These are phyloP conservation scores for Chlorella sp. DNA, from an alignment of 139 green algal genomes.

Conservation along the genomic window DNA sequence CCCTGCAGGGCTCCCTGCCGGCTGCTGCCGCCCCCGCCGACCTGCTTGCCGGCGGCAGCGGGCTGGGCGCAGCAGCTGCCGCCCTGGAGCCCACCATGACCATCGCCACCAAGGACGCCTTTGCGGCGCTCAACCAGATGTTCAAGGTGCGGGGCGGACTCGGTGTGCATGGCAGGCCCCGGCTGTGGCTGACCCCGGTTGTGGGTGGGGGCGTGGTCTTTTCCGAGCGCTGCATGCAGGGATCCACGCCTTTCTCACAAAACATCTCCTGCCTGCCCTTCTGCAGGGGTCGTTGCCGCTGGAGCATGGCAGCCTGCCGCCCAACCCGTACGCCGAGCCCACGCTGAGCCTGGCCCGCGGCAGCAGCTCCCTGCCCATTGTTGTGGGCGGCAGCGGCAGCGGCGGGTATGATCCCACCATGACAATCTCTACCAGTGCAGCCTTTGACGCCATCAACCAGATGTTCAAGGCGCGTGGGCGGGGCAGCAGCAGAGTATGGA, in stretches of 20 bases:
- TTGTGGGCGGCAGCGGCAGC: no score
- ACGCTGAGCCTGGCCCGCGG: not conserved
- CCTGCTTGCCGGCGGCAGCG: not conserved
- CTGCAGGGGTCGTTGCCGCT: slow-evolving; percentile 28
- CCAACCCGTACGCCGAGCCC: slow-evolving; percentile 25
- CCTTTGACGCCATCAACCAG: slow-evolving; percentile 69
- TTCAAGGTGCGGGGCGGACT: slow-evolving; percentile 45
- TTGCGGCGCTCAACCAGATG: slow-evolving; percentile 68
- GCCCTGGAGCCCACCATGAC: slow-evolving; percentile 53
- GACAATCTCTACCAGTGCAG: slow-evolving; percentile 67
- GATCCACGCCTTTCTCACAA: no score
- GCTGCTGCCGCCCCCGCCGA: not conserved
- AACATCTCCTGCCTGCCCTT: not conserved
- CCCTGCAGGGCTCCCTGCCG: slow-evolving; percentile 2
- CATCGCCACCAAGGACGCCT: slow-evolving; percentile 64
- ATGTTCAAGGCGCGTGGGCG: slow-evolving; percentile 62
- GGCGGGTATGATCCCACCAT: slow-evolving; percentile 40
- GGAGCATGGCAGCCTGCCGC: slow-evolving; percentile 22
- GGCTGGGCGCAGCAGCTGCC: not conserved
- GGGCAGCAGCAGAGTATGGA: no score
- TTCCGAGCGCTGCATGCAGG: no score
- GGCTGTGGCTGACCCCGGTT: no score
- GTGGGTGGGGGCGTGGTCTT: no score
- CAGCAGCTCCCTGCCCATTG: not conserved
- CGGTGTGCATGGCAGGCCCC: not conserved